Percentiles rank a stretch among this genome's conserved stretches.
These are phyloP conservation scores for Nakaseomyces glabratus DNA, from an alignment of 1,139 yeast genomes.

Conservation along the genomic window DNA sequence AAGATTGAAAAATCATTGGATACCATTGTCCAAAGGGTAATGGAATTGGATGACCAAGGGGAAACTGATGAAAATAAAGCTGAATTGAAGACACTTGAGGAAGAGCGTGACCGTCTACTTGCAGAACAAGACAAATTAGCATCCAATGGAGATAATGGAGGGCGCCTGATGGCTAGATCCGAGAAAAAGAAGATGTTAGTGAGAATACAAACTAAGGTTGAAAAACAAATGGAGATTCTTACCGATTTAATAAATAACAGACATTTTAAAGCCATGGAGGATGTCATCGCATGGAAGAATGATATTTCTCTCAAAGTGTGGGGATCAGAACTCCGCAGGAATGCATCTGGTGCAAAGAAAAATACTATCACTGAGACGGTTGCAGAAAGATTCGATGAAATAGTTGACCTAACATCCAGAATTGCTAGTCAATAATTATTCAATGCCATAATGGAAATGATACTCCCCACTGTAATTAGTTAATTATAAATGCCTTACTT, in stretches of 20 bases:
- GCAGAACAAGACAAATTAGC: conserved; percentile 15
- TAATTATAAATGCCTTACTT: too few relatives aligned
- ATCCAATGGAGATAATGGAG: conserved; percentile 15
- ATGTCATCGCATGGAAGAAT: conserved; percentile 24
- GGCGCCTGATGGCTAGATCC: conserved; percentile 19
- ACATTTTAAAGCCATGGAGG: conserved; percentile 20
- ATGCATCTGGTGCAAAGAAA: conserved; percentile 20
- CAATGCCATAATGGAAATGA: neutral
- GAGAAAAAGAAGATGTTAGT: conserved; percentile 19
- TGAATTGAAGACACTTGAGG: conserved; percentile 23
- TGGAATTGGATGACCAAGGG: conserved; percentile 27
- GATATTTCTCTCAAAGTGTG: conserved; percentile 17
- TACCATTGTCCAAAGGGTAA: conserved; percentile 28
- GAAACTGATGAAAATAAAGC: conserved; percentile 23
- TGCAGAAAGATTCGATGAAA: conserved; percentile 16
- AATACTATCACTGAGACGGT: conserved; percentile 12
- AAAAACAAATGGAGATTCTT: conserved; percentile 20
- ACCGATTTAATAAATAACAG: conserved; percentile 22
- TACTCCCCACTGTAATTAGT: too few relatives aligned
- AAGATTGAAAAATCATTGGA: conserved; percentile 29
- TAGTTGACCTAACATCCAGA: conserved; percentile 15
- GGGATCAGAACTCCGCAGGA: conserved; percentile 23
- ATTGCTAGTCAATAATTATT: conserved; percentile 4
- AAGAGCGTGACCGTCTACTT: conserved; percentile 21
- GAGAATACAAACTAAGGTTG: conserved; percentile 16